Evolutionary conservation across 2,329 filamentous ascomycete genomes (phyloP), one percentile per base, ranked within the genome.

Genomic region (Thelonectria blattea): DNA sequence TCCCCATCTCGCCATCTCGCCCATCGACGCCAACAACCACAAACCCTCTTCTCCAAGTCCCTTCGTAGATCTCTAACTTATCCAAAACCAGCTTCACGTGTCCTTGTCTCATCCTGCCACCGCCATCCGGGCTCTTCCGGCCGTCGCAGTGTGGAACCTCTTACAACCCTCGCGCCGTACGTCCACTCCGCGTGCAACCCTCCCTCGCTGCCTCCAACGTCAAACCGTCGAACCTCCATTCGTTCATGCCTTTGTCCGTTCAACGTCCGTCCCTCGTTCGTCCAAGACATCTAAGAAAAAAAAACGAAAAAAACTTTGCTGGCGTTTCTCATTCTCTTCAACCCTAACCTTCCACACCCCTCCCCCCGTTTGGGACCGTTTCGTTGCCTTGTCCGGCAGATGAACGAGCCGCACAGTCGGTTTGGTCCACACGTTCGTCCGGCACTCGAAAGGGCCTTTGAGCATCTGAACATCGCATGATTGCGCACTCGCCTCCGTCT

Each of bases 331-430:
- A 17, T 10, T 22, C 30, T 24, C n/a, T 43, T 14, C 41, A 43
- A n/a, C n/a, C 18, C 9, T 42, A 34, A 3, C 3, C 22, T 24
- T 24, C 22, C n/a, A n/a, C n/a, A 24, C 22, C 22, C 27, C 27
- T 30, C 27, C 27, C 22, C 22, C 27, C 5, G 5, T 7, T 30
- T 22, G 41, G 32, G 30, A 47, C 49, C 20, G 67, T 68, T 70
- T 69, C 64, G 68, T 65, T 24, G 22, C 47, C 65, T 64, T 59
- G 52, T 63, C 66, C 58, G 57, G 62, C 52, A 65, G 56, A 60
- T 58, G 27, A 51, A 56, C 53, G 56, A 48, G 42, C 58, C 54
- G 52, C 53, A 64, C 60, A 48, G 43, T 52, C 45, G 46, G 22
- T 24, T 24, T 51, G 52, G 60, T 68, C 64, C 67, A 58, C 50